Evolutionary conservation across 75 land plant species (phyloP).

Genomic region (Sequoia sempervirens): DNA sequence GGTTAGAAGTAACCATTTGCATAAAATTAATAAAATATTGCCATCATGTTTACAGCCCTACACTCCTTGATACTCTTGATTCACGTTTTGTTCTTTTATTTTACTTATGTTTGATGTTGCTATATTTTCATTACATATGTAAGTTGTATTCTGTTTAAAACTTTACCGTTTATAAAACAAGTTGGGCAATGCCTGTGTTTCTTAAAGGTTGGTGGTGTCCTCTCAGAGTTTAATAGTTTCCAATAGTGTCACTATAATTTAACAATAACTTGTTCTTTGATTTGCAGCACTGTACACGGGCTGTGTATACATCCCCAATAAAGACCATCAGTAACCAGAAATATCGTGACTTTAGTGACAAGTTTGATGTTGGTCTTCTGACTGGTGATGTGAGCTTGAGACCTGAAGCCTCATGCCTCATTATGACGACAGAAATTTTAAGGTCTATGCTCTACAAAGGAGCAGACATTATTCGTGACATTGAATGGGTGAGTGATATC

Average conservation of each 20-base stretch:
- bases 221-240: neutral
- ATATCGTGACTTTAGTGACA: constrained; percentile 93
- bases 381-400: constrained; percentile 99
- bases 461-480: constrained; percentile 98
- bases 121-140: neutral
- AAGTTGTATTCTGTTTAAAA: neutral
- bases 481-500: constrained; percentile 84
- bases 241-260: neutral
- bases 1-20: neutral
- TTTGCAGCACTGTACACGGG: constrained; percentile 95
- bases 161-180: neutral
- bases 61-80: neutral
- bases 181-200: neutral
- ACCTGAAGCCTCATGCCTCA: constrained; percentile 98
- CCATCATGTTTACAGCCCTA: neutral
- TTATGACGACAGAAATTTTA: constrained; percentile 98
- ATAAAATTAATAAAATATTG: neutral
- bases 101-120: neutral
- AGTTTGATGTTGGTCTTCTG: constrained; percentile 98
- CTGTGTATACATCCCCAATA: constrained; percentile 99
- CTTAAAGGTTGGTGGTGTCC: neutral
- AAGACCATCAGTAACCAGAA: constrained; percentile 99
- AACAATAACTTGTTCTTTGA: too few species aligned
- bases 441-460: constrained; percentile 99
- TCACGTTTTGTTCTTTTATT: neutral